Base-by-base conservation (phyloP, 768 basidiomycete species). In the Mycena albidolilacea region DNA sequence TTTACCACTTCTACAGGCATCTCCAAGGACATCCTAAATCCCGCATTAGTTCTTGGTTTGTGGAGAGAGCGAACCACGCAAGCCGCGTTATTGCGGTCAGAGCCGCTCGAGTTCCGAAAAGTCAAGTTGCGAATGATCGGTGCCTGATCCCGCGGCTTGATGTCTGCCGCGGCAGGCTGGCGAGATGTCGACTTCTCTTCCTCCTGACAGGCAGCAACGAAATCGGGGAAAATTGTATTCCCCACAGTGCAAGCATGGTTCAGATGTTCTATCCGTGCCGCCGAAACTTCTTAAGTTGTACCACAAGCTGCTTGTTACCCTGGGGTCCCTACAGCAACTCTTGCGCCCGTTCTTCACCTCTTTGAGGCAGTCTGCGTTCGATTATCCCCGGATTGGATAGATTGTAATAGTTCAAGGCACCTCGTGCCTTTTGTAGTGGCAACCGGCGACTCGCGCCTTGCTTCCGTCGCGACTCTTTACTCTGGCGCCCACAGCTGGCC, bases 321-420 rank as follows among this genome's bases (percentile, higher is more conserved):
- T 44, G 68, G 68, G 19, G 48, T 48, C 3, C 14, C 30, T 44
- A 1, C 43, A 35, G 37, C 62, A 35, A 38, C 61, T n/a, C 11
- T 46, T 14, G 46, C 35, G n/a, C 61, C 38, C 6, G 38, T 38
- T 41, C 23, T 30, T 5, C 17, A 38, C 54, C 59, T 46, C 7
- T 21, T 37, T 17, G 41, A 57, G 23, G 23, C 30, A 11, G 44
- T 46, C 14, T 38, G 46, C n/a, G 30, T 8, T 23, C 23, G 21
- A 64, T 46, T 72, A 72, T 72, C 71, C 71, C 65, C 65, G 60
- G 59, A 72, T 67, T 62, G 70, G 70, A 61, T 64, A 70, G 62
- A 70, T 70, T 62, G 48, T 41, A 23, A 37, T 58, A 54, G 21
- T 54, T 10, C 15, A 19, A 7, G 64, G 50, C 50, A 71, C 71